Conservation (phyloP, 768 basidiomycete species). For the Suillus subaureus region DNA sequence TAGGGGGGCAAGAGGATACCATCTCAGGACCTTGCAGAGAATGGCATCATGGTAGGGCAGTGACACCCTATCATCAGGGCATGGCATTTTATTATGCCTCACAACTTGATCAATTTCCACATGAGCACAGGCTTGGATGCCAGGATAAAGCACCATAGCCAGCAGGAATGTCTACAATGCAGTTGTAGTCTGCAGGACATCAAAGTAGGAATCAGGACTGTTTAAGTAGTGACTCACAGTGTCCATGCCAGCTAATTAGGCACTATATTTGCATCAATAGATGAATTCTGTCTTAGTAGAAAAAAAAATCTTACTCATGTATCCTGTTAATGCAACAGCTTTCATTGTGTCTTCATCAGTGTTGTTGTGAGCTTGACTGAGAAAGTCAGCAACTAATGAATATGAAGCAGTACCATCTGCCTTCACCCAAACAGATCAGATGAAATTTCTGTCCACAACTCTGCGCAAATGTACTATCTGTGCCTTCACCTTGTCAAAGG, state of each 20-base stretch:
- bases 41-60: conserved; percentile 28
- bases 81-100: conserved; percentile 15
- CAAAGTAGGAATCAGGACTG: background rate
- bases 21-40: conserved; percentile 24
- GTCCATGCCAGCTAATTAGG: conserved; percentile 2
- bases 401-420: background rate
- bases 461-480: background rate
- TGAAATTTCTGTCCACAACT: background rate
- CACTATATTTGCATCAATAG: background rate
- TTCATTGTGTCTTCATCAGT: background rate
- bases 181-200: conserved; percentile 18
- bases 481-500: background rate
- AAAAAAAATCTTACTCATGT: background rate
- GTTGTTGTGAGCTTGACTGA: background rate
- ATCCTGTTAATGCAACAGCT: background rate
- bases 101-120: conserved; percentile 29
- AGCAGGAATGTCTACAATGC: conserved; percentile 27
- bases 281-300: background rate
- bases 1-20: conserved; percentile 25
- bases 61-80: conserved; percentile 17
- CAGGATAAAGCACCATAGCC: conserved; percentile 32
- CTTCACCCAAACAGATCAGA: background rate
- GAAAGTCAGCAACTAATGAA: background rate
- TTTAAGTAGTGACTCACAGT: conserved; percentile 2
- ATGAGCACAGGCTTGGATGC: conserved; percentile 28